These are phyloP conservation scores for Ophiosphaerella korrae DNA, from an alignment of 2,329 filamentous ascomycete genomes.

Conservation along the genomic window DNA sequence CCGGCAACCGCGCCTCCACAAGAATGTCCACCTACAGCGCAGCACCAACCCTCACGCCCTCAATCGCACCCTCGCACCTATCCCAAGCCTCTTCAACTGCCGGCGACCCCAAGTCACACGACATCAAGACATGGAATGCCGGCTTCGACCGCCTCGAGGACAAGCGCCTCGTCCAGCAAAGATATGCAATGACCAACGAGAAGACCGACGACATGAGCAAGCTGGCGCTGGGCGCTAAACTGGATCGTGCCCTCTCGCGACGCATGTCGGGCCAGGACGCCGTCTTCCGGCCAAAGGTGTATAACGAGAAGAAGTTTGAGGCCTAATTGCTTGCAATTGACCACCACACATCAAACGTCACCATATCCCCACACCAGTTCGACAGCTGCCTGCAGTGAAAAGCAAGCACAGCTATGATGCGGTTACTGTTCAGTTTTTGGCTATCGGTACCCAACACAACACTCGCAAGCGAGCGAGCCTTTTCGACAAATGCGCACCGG, in stretches of 20 bases:
- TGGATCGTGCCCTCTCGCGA: slow-evolving; percentile 83
- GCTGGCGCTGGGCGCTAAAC: slow-evolving; percentile 85
- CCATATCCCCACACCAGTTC: neutral
- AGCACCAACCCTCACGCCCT: slow-evolving; percentile 57
- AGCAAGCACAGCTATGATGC: too few species aligned
- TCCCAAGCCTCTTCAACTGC: slow-evolving; percentile 42
- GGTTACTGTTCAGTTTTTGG: too few species aligned
- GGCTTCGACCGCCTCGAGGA: slow-evolving; percentile 88
- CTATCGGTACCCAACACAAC: too few species aligned
- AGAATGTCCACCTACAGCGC: slow-evolving; percentile 59
- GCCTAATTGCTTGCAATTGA: slow-evolving; percentile 18
- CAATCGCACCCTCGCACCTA: slow-evolving; percentile 53
- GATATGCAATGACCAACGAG: slow-evolving; percentile 76
- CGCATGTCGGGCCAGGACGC: slow-evolving; percentile 90
- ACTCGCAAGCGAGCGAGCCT: too few species aligned
- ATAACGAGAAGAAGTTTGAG: slow-evolving; percentile 44
- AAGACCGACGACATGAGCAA: slow-evolving; percentile 84
- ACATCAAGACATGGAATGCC: slow-evolving; percentile 77
- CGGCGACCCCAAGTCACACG: slow-evolving; percentile 59
- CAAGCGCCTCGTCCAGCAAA: slow-evolving; percentile 80
- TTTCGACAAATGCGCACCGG: too few species aligned
- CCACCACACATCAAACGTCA: neutral
- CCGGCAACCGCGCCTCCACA: slow-evolving; percentile 47
- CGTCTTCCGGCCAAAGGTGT: slow-evolving; percentile 68
- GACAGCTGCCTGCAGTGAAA: neutral